A percentile compares a stretch with the other conserved stretches of the same genome.
phyloP scores from a whole-genome alignment of 2,329 filamentous ascomycete species.

The Xylaria sp. region DNA sequence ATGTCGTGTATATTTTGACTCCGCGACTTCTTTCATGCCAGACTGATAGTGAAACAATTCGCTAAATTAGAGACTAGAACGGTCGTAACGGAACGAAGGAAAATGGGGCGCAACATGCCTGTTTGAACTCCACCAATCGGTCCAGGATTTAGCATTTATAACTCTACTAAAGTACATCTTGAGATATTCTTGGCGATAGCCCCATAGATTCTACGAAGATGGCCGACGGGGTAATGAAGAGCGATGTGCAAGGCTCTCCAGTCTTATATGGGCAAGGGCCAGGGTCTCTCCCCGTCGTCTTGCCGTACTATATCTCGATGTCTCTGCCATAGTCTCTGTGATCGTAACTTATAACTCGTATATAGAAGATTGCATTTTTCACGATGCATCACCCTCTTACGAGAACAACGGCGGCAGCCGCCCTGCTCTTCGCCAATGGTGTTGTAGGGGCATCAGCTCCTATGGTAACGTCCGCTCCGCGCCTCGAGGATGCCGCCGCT shows the following conservation, averaged over 20 bases:
- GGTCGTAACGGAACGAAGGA: not conserved
- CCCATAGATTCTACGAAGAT: not conserved
- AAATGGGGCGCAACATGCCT: not conserved
- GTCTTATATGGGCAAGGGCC: not conserved
- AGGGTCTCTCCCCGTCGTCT: not conserved
- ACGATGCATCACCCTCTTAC: conserved; percentile 18
- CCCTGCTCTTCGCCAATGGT: conserved; percentile 4
- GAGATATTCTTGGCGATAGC: not conserved
- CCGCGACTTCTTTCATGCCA: not conserved
- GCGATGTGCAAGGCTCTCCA: not conserved
- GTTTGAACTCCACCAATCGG: conserved; percentile 35
- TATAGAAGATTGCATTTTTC: not conserved
- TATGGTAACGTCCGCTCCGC: conserved; percentile 28
- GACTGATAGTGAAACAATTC: not conserved
- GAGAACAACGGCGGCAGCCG: not conserved
- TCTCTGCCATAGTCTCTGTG: not conserved
- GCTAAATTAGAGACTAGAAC: too few species aligned
- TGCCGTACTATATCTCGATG: not conserved
- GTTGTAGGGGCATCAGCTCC: conserved; percentile 23
- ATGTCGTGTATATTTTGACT: not conserved
- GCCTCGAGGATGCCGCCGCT: conserved; percentile 29
- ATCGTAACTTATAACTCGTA: not conserved
- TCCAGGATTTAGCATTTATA: not conserved
- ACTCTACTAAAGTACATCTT: not conserved
- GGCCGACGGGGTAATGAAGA: not conserved